phyloP scores from a whole-genome alignment of 2,329 filamentous ascomycete species.

The Claviceps humidiphila region DNA sequence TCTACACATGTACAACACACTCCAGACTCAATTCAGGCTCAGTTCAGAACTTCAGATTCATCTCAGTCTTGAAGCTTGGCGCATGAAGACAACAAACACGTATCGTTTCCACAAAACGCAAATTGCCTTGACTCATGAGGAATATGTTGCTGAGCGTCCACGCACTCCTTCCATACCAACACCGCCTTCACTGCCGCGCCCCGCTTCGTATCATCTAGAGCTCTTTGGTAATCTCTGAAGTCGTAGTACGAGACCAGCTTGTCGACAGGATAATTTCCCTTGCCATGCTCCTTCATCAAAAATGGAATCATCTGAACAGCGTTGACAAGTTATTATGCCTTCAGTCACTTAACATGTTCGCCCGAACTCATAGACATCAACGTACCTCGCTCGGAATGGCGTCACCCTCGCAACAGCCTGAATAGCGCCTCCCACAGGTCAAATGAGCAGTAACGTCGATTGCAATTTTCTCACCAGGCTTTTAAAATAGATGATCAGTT shows the following conservation, averaged over 20 bases:
- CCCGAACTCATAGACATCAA: background rate
- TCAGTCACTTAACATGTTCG: background rate
- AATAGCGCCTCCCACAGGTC: background rate
- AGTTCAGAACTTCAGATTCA: too few relatives aligned
- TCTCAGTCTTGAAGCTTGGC: too few relatives aligned
- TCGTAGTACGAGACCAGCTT: background rate
- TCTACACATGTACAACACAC: too few relatives aligned
- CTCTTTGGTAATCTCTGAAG: background rate
- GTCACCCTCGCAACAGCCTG: conserved; percentile 2
- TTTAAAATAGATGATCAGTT: background rate
- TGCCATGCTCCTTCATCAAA: background rate
- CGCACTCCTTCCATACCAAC: background rate
- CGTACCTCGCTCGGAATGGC: conserved; percentile 1
- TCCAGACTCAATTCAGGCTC: too few relatives aligned
- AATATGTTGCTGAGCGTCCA: background rate
- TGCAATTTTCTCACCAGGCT: background rate
- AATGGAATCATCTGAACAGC: background rate
- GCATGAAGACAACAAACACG: too few relatives aligned
- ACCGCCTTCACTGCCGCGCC: conserved; percentile 20
- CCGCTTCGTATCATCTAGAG: background rate
- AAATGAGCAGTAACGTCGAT: background rate
- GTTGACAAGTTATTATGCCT: too few relatives aligned
- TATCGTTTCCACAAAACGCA: too few relatives aligned
- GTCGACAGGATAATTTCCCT: conserved; percentile 2
- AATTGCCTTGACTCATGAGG: too few relatives aligned